Conservation (phyloP, 352 stramenopile species). For the Phytophthora litchii region DNA sequence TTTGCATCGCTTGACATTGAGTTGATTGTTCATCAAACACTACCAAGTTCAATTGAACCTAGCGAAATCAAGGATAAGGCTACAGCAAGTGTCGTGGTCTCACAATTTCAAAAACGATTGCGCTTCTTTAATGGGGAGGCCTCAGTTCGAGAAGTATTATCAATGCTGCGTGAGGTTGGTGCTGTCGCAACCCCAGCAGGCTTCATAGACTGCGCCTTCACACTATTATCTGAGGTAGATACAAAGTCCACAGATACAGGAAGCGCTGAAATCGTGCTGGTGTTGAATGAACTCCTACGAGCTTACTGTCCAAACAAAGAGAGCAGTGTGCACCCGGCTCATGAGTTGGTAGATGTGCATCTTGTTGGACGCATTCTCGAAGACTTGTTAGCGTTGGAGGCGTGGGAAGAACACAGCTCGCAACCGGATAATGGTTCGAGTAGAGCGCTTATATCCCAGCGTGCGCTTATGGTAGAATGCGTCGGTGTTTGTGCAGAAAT, state of each 20-base stretch:
- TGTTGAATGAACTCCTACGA: slow-evolving; percentile 72
- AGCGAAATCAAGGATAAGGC: slow-evolving; percentile 3
- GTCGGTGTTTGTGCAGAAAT: slow-evolving; percentile 79
- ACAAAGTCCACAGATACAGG: slow-evolving; percentile 2
- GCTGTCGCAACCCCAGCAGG: slow-evolving; percentile 52
- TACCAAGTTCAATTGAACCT: slow-evolving; percentile 16
- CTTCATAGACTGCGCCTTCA: slow-evolving; percentile 74
- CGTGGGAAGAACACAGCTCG: slow-evolving; percentile 41
- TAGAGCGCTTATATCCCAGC: slow-evolving; percentile 42
- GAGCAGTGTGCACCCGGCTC: not conserved
- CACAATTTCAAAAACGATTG: slow-evolving; percentile 84
- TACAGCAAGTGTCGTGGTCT: slow-evolving; percentile 38
- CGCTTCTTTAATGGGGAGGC: slow-evolving; percentile 73
- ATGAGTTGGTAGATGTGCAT: slow-evolving; percentile 51
- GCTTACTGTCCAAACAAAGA: slow-evolving; percentile 24
- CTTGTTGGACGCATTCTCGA: slow-evolving; percentile 79
- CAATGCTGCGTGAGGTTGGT: slow-evolving; percentile 59
- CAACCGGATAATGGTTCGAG: slow-evolving; percentile 2
- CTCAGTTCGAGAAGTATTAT: slow-evolving; percentile 50
- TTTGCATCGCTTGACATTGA: slow-evolving; percentile 80
- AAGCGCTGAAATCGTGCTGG: slow-evolving; percentile 52
- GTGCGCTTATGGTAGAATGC: slow-evolving; percentile 75
- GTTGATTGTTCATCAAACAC: slow-evolving; percentile 63
- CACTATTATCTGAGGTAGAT: slow-evolving; percentile 34
- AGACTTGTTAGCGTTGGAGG: slow-evolving; percentile 59